Conservation (phyloP, 164 flowering plant genomes). For the Stephania yunnanensis region DNA sequence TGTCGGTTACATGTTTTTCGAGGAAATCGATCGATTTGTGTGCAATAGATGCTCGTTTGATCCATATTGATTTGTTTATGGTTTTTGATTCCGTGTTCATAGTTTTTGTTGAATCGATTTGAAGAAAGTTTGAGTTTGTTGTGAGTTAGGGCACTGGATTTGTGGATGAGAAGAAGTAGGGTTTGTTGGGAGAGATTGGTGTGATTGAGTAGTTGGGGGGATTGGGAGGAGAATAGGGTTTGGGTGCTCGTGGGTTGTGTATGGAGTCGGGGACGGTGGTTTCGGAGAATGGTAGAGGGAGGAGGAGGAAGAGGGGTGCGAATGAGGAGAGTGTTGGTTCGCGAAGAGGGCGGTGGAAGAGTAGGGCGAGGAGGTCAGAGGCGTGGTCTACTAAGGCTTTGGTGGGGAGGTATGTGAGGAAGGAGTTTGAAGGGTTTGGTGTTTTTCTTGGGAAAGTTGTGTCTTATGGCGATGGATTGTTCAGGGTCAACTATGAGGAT, state of each 20-base stretch:
- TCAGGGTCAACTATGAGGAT: conserved; percentile 82
- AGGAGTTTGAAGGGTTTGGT: conserved; percentile 59
- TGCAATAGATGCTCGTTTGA: not conserved
- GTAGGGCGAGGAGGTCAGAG: conserved; percentile 12
- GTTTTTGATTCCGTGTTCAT: not conserved
- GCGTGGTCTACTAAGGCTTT: conserved; percentile 28
- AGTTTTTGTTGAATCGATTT: not conserved
- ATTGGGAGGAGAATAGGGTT: not conserved
- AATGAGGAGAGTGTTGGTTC: conserved; percentile 14
- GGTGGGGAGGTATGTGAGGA: conserved; percentile 69
- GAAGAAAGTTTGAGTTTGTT: not conserved
- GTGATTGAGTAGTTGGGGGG: not conserved
- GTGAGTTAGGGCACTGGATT: not conserved
- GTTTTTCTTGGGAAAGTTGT: conserved; percentile 67
- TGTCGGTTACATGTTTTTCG: not conserved
- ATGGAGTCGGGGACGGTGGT: conserved; percentile 13
- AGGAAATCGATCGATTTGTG: not conserved
- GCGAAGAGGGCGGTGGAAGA: conserved; percentile 6
- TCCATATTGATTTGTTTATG: not conserved
- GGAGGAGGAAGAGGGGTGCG: conserved; percentile 34
- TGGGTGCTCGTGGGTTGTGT: not conserved
- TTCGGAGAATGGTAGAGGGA: conserved; percentile 41
- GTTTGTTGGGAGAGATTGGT: not conserved
- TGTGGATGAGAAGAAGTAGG: not conserved
- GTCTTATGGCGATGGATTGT: conserved; percentile 54